A percentile compares a stretch with the other conserved stretches of the same genome.
phyloP scores from a whole-genome alignment of 805 yeast species.

The Candida andamanensis region DNA sequence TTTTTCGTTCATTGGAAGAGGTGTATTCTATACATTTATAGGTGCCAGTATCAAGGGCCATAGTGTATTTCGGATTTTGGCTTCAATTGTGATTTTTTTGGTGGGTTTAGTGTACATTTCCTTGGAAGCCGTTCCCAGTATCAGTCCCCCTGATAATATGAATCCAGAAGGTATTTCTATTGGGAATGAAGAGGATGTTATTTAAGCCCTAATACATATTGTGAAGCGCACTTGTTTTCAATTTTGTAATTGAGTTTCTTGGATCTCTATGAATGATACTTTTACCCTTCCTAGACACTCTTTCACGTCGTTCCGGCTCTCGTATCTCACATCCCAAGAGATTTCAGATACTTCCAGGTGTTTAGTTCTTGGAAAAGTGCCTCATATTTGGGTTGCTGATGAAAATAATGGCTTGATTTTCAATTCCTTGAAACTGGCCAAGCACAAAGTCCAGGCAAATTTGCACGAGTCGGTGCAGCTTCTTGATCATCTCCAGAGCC shows the following conservation, averaged over 20 bases:
- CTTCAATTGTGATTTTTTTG: conserved; percentile 53
- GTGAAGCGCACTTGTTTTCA: background rate
- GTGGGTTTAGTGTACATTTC: conserved; percentile 56
- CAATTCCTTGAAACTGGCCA: conserved; percentile 11
- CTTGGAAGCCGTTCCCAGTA: conserved; percentile 67
- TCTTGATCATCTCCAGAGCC: no score
- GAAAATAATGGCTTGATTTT: conserved; percentile 21
- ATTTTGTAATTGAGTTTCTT: conserved; percentile 20
- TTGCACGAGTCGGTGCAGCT: conserved; percentile 6
- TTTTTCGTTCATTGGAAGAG: conserved; percentile 72
- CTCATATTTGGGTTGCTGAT: conserved; percentile 49
- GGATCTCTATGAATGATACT: no score
- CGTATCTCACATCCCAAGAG: conserved; percentile 46
- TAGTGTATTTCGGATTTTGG: conserved; percentile 50
- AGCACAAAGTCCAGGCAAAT: conserved; percentile 10
- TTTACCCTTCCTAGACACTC: conserved; percentile 51
- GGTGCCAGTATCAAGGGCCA: conserved; percentile 42
- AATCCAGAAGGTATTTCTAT: conserved; percentile 40
- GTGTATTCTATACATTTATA: conserved; percentile 42
- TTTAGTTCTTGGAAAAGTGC: conserved; percentile 54
- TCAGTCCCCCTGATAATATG: conserved; percentile 82
- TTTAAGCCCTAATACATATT: conserved; percentile 11
- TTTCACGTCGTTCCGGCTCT: conserved; percentile 57
- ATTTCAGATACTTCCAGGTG: conserved; percentile 45
- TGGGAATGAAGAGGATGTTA: conserved; percentile 38